These are phyloP conservation scores for Nyssa sinensis DNA, from an alignment of 148 eudicot species.

Conservation along the genomic window DNA sequence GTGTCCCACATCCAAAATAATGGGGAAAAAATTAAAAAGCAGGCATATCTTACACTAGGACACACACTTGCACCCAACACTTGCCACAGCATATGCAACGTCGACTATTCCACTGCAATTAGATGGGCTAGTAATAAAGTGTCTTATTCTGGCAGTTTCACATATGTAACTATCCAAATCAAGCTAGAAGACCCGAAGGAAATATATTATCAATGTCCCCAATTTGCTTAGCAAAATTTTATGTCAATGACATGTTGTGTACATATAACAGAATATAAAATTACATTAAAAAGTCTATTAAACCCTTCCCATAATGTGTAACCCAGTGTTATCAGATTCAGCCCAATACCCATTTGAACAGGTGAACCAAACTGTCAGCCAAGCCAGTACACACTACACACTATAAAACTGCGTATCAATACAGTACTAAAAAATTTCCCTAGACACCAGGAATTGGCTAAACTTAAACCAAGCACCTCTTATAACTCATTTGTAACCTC, in stretches of 20 bases:
- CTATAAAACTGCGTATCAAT: neutral
- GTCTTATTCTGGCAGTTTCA: neutral
- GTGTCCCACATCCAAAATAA: neutral
- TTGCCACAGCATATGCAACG: neutral
- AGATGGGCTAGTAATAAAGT: neutral
- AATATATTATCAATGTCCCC: neutral
- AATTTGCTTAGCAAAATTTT: neutral
- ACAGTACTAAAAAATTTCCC: neutral
- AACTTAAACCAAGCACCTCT: neutral
- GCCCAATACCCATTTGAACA: neutral
- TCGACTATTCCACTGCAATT: neutral
- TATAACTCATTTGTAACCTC: neutral
- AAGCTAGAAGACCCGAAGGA: neutral
- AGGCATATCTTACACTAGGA: neutral
- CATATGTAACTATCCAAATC: neutral
- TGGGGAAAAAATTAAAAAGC: neutral
- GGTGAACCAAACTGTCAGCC: neutral
- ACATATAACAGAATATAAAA: neutral
- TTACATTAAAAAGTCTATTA: too few relatives aligned
- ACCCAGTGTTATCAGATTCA: neutral
- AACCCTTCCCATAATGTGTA: too few relatives aligned
- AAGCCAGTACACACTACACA: neutral
- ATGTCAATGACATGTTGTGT: neutral
- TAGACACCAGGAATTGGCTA: neutral
- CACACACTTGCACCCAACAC: neutral